Conservation (phyloP, 208 protist species). For the Crithidia bombi region DNA sequence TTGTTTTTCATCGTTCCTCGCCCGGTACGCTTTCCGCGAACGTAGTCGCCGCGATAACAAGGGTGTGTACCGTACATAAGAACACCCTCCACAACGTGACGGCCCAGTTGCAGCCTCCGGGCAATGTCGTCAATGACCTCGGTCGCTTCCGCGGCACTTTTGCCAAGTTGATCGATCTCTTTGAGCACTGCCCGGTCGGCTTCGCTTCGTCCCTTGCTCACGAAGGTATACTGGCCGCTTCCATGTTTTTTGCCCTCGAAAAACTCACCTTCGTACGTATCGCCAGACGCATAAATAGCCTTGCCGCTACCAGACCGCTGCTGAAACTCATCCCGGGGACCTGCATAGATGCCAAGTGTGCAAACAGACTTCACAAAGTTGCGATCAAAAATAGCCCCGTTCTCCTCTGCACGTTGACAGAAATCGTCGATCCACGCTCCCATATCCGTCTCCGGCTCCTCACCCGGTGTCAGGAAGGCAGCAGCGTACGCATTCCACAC, state of each 20-base stretch:
- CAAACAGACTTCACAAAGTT: constrained; percentile 85
- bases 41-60: constrained; percentile 90
- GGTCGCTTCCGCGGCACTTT: constrained; percentile 39
- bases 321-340: constrained; percentile 88
- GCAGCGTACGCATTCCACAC: constrained; percentile 81
- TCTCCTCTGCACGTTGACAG: constrained; percentile 69
- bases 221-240: constrained; percentile 77
- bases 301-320: constrained; percentile 87
- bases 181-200: constrained; percentile 78
- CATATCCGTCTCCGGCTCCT: constrained; percentile 73
- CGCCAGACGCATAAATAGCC: constrained; percentile 82
- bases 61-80: constrained; percentile 76
- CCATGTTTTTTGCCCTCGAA: constrained; percentile 92
- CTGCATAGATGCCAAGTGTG: constrained; percentile 86
- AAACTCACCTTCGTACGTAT: constrained; percentile 91
- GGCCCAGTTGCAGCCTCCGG: constrained; percentile 61
- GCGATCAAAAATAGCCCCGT: constrained; percentile 55
- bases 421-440: constrained; percentile 83
- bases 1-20: constrained; percentile 92
- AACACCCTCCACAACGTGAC: constrained; percentile 65
- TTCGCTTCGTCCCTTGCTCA: constrained; percentile 71
- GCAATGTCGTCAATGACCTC: constrained; percentile 41
- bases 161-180: constrained; percentile 51
- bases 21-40: constrained; percentile 76
- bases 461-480: constrained; percentile 56